Base-by-base conservation (phyloP, 352 stramenopile genomes). In the Globisporangium cystogenes region DNA sequence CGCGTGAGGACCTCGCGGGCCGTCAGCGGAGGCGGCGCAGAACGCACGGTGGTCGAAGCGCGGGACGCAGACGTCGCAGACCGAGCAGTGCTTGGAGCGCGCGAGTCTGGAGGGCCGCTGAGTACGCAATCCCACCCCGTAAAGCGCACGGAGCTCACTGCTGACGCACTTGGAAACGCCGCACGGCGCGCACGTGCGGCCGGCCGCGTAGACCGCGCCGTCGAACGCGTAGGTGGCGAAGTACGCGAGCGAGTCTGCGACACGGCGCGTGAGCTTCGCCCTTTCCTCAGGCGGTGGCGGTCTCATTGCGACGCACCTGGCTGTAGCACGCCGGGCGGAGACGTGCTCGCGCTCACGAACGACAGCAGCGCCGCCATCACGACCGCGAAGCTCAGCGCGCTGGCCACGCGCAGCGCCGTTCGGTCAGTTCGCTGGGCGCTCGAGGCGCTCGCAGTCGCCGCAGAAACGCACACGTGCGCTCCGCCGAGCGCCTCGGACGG, bases 1-100 rank as follows among this genome's bases (percentile, higher is more conserved):
- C n/a, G n/a, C n/a, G n/a, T n/a, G n/a, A n/a, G n/a, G n/a, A n/a
- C n/a, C n/a, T n/a, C n/a, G n/a, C n/a, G n/a, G n/a, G n/a, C n/a
- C n/a, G n/a, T n/a, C n/a, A n/a, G n/a, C n/a, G n/a, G n/a, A n/a
- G n/a, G n/a, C n/a, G n/a, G 11, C 18, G 1, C 7, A 54, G 46
- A 49, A 57, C 48, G 35, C 46, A 83, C 74, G 76, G 52, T 89
- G 78, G 39, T 90, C 79, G 31, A 83, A 84, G 51, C 74, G 79
- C 26, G 72, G 72, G 15, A 87, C 54, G 50, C 79, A 87, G 1
- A 75, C 57, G 56, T 86, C 76, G 70, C 78, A 90, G 41, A 86
- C 44, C 4, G 65, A 66, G 51, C 76, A 90, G 53, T 87, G 74
- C 66, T 86, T 87, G 53, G 74, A 87, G n/a, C 78, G 65, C 44